phyloP scores from a whole-genome alignment of 345 rosid genomes.

The Eucalyptus fibrosa region DNA sequence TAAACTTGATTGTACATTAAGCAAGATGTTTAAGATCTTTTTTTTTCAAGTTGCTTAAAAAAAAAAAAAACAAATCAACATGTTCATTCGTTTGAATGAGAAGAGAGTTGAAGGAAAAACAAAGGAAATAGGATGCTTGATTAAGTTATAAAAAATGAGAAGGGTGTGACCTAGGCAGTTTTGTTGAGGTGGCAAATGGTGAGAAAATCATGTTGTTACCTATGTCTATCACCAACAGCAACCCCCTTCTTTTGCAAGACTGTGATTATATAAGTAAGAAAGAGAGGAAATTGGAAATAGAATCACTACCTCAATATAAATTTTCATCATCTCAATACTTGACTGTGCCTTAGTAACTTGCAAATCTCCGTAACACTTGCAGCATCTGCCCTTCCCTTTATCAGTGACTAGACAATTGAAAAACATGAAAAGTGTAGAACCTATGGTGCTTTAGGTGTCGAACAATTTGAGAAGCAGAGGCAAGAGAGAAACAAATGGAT shows the following conservation, averaged over 20 bases:
- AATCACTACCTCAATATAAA: fast-evolving
- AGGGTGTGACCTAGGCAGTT: not conserved
- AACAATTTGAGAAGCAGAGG: too few species aligned
- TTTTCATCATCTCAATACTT: not conserved
- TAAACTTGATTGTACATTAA: too few species aligned
- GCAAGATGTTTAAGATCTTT: fast-evolving
- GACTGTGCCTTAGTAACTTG: not conserved
- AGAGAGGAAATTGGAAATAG: not conserved
- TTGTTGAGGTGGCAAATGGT: not conserved
- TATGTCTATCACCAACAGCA: fast-evolving
- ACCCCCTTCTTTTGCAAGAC: not conserved
- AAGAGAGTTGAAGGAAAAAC: not conserved
- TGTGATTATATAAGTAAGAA: fast-evolving
- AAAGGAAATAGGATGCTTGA: fast-evolving
- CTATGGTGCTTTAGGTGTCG: fast-evolving
- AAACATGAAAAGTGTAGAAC: not conserved
- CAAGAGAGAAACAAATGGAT: too few species aligned
- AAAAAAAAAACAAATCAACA: fast-evolving
- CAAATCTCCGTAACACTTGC: fast-evolving
- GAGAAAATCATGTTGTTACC: fast-evolving
- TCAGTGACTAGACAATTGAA: too few species aligned
- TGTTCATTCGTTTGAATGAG: not conserved
- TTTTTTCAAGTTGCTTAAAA: not conserved
- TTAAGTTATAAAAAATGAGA: not conserved
- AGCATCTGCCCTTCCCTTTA: fast-evolving